Base-by-base conservation (phyloP, 1,284 basidiomycete species). In the Quambalaria eucalypti region DNA sequence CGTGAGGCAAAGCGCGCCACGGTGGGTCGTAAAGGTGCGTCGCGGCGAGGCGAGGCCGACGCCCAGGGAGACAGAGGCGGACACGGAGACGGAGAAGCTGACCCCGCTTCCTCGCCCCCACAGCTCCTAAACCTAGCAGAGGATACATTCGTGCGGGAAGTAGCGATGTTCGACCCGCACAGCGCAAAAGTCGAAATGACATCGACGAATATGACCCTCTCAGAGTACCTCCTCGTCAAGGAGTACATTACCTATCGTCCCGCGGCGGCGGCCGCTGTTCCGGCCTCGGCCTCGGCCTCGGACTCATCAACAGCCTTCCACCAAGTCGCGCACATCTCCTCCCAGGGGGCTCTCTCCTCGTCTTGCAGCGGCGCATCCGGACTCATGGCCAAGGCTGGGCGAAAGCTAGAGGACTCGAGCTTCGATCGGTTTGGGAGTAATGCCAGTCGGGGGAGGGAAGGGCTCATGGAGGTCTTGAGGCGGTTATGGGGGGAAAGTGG, bases 101-200 rank as follows among this genome's bases (percentile, higher is more conserved):
- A 36, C 31, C 31, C 31, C 31, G 31, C 31, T 36, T 39, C 36
- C 10, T 4, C 36, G 10, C 21, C 10, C 21, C 21, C 59, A 4
- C 66, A 90, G 87, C 77, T 92, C 33, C 86, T 92, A 51, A 89
- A 89, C 51, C 88, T 87, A 31, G 87, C 87, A 60, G 88, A 91
- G 76, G 88, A 92, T 64, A 90, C 92, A 7, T 95, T 88, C 72
- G 88, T 95, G 1, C 85, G 91, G 48, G 91, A 96, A 78, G 86
- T 96, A 30, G 85, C 84, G 59, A 89, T 95, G 74, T 85, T 71
- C 47, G 63, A 71, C 28, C 61, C 68, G 1, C 2, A 56, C 25
- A 51, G 42, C 8, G 28, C 56, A 19, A 12, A 25, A 1, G 29
- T 69, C 39, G 59, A 68, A 40, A 69, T 69, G 68, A 59, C 61